A percentile compares a stretch with the other conserved stretches of the same genome.
Conservation (phyloP, 164 flowering plant species). For the Vitis amurensis region DNA sequence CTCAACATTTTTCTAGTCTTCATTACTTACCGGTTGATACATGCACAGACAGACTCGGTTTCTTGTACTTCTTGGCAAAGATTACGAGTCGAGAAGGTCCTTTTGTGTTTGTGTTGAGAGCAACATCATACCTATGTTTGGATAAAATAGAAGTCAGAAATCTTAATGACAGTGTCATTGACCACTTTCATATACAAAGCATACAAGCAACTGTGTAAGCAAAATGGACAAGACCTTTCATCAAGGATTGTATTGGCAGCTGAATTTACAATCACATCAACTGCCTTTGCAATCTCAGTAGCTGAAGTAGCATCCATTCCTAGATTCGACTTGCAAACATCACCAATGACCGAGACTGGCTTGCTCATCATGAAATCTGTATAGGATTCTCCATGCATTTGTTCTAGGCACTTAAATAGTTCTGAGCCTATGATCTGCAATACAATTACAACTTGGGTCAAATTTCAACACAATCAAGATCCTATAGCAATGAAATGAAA, state of each 20-base stretch:
- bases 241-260: constrained; percentile 10
- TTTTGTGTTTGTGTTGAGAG: constrained; percentile 36
- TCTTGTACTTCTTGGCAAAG: constrained; percentile 39
- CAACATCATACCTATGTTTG: constrained; percentile 36
- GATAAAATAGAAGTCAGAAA: not conserved
- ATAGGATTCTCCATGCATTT: too few species aligned
- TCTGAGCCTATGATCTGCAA: too few species aligned
- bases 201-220: not conserved
- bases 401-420: too few species aligned
- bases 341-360: constrained; percentile 9
- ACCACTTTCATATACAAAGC: not conserved
- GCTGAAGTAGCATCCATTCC: constrained; percentile 6
- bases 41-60: constrained; percentile 31
- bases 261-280: constrained; percentile 14
- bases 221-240: constrained; percentile 3
- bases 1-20: not conserved
- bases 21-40: constrained; percentile 31
- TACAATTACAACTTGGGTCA: too few species aligned
- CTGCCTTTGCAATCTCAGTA: not conserved
- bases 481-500: too few species aligned
- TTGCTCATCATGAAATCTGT: not conserved
- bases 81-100: constrained; percentile 33
- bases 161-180: not conserved
- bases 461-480: too few species aligned
- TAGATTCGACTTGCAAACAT: constrained; percentile 5